Conservation (phyloP, 164 flowering plant species). For the Aristolochia fimbriata region DNA sequence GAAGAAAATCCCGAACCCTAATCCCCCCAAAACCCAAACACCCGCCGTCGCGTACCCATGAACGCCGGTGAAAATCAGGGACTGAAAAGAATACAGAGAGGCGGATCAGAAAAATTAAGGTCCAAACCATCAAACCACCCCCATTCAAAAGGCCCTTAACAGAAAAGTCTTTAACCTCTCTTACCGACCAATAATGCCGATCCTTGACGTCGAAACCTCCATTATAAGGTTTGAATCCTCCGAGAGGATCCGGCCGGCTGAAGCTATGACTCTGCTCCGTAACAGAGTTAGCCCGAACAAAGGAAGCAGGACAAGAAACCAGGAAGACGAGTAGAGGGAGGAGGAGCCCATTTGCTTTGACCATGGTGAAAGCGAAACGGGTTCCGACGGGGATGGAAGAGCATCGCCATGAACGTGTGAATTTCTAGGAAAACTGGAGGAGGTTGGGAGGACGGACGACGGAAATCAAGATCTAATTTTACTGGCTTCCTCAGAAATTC, state of each 20-base stretch:
- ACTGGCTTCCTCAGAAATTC: constrained; percentile 25
- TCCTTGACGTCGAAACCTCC: constrained; percentile 35
- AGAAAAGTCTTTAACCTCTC: too few relatives aligned
- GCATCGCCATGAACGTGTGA: neutral
- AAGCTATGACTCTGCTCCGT: constrained; percentile 6
- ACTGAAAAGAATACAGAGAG: constrained; percentile 26
- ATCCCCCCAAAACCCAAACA: constrained; percentile 39
- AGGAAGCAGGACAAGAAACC: constrained; percentile 6
- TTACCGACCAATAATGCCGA: constrained; percentile 62
- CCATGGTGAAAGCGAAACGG: constrained; percentile 11
- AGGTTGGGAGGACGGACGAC: neutral
- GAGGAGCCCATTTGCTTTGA: constrained; percentile 12
- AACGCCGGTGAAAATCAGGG: constrained; percentile 52
- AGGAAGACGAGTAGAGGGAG: constrained; percentile 19
- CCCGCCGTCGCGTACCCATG: constrained; percentile 51
- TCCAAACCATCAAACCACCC: neutral
- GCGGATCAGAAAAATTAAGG: neutral
- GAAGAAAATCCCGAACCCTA: constrained; percentile 31
- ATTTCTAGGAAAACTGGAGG: neutral
- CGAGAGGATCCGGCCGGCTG: constrained; percentile 45
- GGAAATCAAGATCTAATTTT: neutral
- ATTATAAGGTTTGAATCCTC: constrained; percentile 28
- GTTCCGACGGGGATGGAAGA: constrained; percentile 4
- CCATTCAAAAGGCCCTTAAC: too few relatives aligned
- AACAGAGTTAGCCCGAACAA: constrained; percentile 18